Percentiles rank a stretch among this genome's conserved stretches.
Conservation (phyloP, 148 eudicot species). For the Rhododendron vialii region DNA sequence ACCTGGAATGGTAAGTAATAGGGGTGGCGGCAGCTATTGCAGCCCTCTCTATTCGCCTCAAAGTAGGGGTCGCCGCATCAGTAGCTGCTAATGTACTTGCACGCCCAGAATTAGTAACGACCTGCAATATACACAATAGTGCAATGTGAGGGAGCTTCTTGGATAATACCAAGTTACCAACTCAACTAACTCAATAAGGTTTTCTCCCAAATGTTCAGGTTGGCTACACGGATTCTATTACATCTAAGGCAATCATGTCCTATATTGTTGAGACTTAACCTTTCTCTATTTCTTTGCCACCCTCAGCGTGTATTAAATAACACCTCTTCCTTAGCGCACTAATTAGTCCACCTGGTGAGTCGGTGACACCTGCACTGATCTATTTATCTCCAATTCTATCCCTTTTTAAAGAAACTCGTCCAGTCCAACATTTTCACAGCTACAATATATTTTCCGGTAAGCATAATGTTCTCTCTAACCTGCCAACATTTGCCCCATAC, state of each 20-base stretch:
- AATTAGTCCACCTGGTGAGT: background rate
- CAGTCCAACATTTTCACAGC: background rate
- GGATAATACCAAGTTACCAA: background rate
- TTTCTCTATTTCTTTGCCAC: background rate
- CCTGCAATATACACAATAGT: conserved; percentile 36
- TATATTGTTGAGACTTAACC: background rate
- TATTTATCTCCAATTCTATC: background rate
- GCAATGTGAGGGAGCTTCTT: background rate
- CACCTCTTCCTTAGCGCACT: background rate
- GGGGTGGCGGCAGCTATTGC: conserved; percentile 99
- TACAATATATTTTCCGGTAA: background rate
- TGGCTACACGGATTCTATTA: background rate
- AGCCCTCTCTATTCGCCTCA: conserved; percentile 97
- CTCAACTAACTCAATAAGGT: background rate
- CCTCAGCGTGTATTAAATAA: background rate
- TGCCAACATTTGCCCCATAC: background rate
- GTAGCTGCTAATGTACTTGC: conserved; percentile 94
- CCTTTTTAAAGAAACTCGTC: background rate
- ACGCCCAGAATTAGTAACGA: conserved; percentile 95
- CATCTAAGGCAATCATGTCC: background rate
- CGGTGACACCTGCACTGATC: background rate
- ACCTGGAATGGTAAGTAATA: conserved; percentile 84
- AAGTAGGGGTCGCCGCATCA: conserved; percentile 96
- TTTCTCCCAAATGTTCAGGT: background rate
- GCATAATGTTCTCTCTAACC: background rate